Evolutionary conservation across 1,284 basidiomycete genomes (phyloP).

Genomic region (Leccinum laetum): DNA sequence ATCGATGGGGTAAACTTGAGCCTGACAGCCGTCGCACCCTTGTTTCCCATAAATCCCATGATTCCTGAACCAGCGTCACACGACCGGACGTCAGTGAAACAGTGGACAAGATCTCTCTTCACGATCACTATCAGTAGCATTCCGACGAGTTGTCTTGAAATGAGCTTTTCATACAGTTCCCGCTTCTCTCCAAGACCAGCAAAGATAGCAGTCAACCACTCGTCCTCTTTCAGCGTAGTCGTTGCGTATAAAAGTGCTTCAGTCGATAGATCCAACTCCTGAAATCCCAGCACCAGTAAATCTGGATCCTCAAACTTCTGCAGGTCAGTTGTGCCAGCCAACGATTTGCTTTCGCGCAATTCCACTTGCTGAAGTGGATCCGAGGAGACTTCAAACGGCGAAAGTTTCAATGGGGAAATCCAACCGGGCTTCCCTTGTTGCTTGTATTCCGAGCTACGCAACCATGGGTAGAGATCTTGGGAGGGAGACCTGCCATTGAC

Average conservation of each 20-base stretch:
- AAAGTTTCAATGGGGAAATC: slow-evolving; percentile 40
- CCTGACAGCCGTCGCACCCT: slow-evolving; percentile 67
- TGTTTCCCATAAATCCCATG: slow-evolving; percentile 80
- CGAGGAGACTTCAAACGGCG: slow-evolving; percentile 31
- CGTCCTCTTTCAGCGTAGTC: slow-evolving; percentile 61
- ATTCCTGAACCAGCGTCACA: slow-evolving; percentile 64
- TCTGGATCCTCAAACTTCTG: slow-evolving; percentile 49
- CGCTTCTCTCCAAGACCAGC: slow-evolving; percentile 70
- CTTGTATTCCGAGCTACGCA: slow-evolving; percentile 28
- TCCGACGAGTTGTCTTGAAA: slow-evolving; percentile 75
- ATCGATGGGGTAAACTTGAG: slow-evolving; percentile 51
- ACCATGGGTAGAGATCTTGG: slow-evolving; percentile 61
- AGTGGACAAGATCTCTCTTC: slow-evolving; percentile 47
- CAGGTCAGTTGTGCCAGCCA: slow-evolving; percentile 19
- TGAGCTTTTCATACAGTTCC: slow-evolving; percentile 66
- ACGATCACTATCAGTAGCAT: slow-evolving; percentile 70
- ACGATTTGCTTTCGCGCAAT: slow-evolving; percentile 12
- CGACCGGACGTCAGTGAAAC: slow-evolving; percentile 54
- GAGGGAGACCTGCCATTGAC: slow-evolving; percentile 74
- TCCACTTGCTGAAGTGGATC: slow-evolving; percentile 15
- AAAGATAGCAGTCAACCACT: slow-evolving; percentile 64
- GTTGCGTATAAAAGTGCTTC: slow-evolving; percentile 71
- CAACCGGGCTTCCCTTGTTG: slow-evolving; percentile 11
- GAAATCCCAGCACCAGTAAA: slow-evolving; percentile 69
- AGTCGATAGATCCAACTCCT: slow-evolving; percentile 74